These are phyloP conservation scores for Wickerhamiella allomyrinae DNA, from an alignment of 805 yeast species.

Conservation along the genomic window DNA sequence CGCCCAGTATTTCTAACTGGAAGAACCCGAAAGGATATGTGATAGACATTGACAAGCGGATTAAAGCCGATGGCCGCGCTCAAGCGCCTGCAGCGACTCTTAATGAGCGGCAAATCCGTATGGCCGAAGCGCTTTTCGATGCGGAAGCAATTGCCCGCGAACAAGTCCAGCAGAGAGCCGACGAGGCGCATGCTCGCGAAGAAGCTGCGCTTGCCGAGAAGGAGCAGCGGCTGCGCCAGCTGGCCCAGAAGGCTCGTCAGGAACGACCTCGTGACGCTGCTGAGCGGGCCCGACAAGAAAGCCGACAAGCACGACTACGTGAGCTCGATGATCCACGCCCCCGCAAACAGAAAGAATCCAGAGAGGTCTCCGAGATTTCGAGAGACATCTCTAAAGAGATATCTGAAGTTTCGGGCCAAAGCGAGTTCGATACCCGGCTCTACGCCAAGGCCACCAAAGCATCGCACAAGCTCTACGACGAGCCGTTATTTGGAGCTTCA, in stretches of 20 bases:
- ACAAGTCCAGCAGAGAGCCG: constrained; percentile 33
- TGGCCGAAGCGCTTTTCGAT: constrained; percentile 56
- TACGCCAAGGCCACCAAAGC: constrained; percentile 29
- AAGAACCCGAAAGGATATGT: constrained; percentile 86
- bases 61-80: constrained; percentile 37
- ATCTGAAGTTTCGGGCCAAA: constrained; percentile 27
- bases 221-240: constrained; percentile 32
- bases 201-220: background rate
- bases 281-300: constrained; percentile 21
- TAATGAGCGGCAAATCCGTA: constrained; percentile 42
- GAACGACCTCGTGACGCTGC: constrained; percentile 28
- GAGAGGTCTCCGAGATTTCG: too few species aligned
- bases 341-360: too few species aligned
- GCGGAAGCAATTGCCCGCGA: constrained; percentile 53
- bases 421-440: constrained; percentile 45
- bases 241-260: constrained; percentile 25
- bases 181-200: constrained; percentile 1
- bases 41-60: constrained; percentile 62
- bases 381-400: constrained; percentile 45
- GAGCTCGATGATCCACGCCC: constrained; percentile 36
- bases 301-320: constrained; percentile 32
- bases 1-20: constrained; percentile 90
- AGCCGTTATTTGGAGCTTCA: constrained; percentile 41
- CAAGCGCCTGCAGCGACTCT: constrained; percentile 24
- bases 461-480: constrained; percentile 36